Base-by-base conservation (phyloP, 1,284 basidiomycete species). In the Nidula niveotomentosa region DNA sequence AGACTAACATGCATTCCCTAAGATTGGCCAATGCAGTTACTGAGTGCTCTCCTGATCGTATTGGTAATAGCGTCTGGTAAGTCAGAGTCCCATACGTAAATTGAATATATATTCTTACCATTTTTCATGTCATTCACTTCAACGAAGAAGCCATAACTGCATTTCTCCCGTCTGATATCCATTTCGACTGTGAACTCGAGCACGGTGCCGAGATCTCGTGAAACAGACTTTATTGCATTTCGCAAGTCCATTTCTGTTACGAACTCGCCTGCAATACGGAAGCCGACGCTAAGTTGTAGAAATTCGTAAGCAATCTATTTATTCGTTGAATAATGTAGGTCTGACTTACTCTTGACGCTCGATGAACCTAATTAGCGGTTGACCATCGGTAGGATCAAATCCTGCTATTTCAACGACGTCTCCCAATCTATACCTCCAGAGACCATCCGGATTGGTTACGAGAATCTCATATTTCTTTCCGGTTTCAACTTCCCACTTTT, bases 401-500 rank as follows among this genome's bases (percentile, higher is more conserved):
- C 61, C 61, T 6, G 52, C 58, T 6, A 60, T 46, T 37, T 61
- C 53, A 13, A 61, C 53, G 8, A 61, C 52, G 43, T 63, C 61
- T 17, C 55, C 57, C 17, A 63, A 48, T 35, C 52, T 41, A 39
- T 63, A 63, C 9, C 61, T 54, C 60, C 61, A 63, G 12, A 63
- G 43, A 1, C 61, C 61, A 41, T 63, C 61, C 35, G 55, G 49
- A 8, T 54, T 63, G 9, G 58, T 61, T 12, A 58, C 36, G 33
- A 63, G 49, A 8, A 63, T 30, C 47, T 63, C 62, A 34, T 63
- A 61, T 33, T 52, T 54, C 37, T 54, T 57, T 4, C 58, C 60
- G 9, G 36, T 35, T 41, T 54, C 49, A 15, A 57, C 23, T 48
- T 63, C 55, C 60, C 62, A 61, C 61, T 63, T 23, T 30, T 30